These are phyloP conservation scores for Exophiala oligosperma DNA, from an alignment of 2,329 filamentous ascomycete species.

Conservation along the genomic window DNA sequence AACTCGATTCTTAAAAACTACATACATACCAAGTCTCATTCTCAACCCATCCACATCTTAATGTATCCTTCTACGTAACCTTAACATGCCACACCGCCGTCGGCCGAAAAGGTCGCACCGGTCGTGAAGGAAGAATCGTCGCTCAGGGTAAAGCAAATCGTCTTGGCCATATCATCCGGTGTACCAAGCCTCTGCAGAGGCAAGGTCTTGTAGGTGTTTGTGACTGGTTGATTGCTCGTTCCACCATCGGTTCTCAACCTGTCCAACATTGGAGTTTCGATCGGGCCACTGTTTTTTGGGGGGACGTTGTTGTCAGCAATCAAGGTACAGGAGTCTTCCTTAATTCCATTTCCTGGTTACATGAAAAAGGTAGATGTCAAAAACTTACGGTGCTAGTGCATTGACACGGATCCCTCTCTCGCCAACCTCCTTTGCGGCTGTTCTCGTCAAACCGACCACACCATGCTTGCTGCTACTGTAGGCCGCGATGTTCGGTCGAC, in stretches of 20 bases:
- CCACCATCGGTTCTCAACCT: constrained; percentile 9
- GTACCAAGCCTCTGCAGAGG: constrained; percentile 54
- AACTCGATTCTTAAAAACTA: no score
- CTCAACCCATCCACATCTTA: no score
- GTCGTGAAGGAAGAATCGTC: constrained; percentile 48
- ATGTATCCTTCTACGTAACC: no score
- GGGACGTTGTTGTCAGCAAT: no score
- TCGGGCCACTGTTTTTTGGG: constrained; percentile 11
- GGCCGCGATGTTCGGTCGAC: constrained; percentile 40
- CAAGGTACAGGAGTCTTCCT: background rate
- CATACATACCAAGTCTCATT: no score
- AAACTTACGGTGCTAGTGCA: constrained; percentile 33
- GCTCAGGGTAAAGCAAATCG: constrained; percentile 46
- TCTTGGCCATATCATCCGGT: constrained; percentile 43
- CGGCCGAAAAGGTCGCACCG: constrained; percentile 44
- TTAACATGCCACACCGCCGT: constrained; percentile 39
- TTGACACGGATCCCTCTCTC: constrained; percentile 39
- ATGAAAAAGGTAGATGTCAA: no score
- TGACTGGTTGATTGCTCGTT: constrained; percentile 7
- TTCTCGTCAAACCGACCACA: constrained; percentile 46
- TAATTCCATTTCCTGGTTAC: background rate
- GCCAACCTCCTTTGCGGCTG: constrained; percentile 37
- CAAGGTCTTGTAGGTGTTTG: constrained; percentile 20
- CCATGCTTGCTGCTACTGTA: constrained; percentile 47
- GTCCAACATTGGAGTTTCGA: constrained; percentile 21